phyloP scores from a whole-genome alignment of 495 filamentous ascomycete genomes.

The Podospora didyma region DNA sequence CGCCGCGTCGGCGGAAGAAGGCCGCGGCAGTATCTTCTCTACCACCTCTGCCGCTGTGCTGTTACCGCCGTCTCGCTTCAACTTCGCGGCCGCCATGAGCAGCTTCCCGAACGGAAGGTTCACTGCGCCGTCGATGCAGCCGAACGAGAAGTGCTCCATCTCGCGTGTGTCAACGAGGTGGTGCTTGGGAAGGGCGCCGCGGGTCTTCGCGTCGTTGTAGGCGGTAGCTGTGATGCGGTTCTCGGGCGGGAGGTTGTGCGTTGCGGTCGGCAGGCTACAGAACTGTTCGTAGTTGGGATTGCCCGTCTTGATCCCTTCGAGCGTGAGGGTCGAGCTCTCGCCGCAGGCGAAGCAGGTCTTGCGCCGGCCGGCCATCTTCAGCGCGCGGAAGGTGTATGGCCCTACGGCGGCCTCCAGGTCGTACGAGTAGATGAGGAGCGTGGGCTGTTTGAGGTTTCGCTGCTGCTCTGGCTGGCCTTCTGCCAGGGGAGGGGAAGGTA shows the following conservation, averaged over 20 bases:
- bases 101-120: constrained; percentile 72
- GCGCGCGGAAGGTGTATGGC: constrained; percentile 64
- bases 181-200: constrained; percentile 33
- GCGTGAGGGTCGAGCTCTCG: constrained; percentile 50
- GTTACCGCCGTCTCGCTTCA: constrained; percentile 17
- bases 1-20: neutral
- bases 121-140: constrained; percentile 64
- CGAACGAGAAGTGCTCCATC: constrained; percentile 79
- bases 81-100: constrained; percentile 26
- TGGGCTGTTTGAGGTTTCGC: constrained; percentile 28
- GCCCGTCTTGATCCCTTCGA: constrained; percentile 57
- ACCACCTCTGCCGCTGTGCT: neutral
- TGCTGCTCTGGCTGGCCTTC: neutral
- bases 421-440: constrained; percentile 68
- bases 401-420: constrained; percentile 37
- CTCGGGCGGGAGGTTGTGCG: constrained; percentile 40
- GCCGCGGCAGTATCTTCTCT: neutral
- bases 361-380: constrained; percentile 65
- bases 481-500: constrained; percentile 5
- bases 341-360: constrained; percentile 74
- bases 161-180: constrained; percentile 80
- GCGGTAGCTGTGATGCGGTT: constrained; percentile 60
- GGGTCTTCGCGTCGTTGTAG: constrained; percentile 35
- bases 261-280: constrained; percentile 49
- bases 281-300: constrained; percentile 75